These are phyloP conservation scores for Plasmodium gaboni DNA, from an alignment of 169 alveolate species.

Conservation along the genomic window DNA sequence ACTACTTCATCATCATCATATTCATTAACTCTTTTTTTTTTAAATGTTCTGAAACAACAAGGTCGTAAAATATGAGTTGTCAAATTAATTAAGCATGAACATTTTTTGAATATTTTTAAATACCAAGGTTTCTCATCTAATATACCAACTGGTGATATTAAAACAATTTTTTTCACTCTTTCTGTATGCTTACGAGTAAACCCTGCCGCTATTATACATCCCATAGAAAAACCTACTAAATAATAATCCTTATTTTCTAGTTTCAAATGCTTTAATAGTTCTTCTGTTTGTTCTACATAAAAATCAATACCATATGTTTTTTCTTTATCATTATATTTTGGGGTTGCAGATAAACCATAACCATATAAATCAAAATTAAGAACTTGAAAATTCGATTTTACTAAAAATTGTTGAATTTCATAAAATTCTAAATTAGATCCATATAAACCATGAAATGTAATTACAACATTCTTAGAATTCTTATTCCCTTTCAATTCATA, in stretches of 20 bases:
- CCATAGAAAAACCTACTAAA: conserved; percentile 87
- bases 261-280: conserved; percentile 77
- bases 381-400: conserved; percentile 78
- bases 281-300: conserved; percentile 85
- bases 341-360: conserved; percentile 85
- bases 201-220: conserved; percentile 82
- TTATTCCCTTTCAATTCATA: conserved; percentile 81
- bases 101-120: conserved; percentile 67
- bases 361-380: conserved; percentile 87
- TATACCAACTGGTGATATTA: conserved; percentile 87
- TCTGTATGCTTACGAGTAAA: conserved; percentile 83
- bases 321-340: conserved; percentile 81
- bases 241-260: conserved; percentile 75
- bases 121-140: conserved; percentile 79
- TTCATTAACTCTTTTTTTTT: conserved; percentile 21
- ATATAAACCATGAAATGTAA: conserved; percentile 87
- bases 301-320: conserved; percentile 81
- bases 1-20: conserved; percentile 5
- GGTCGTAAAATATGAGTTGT: conserved; percentile 57
- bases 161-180: conserved; percentile 79
- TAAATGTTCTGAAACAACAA: conserved; percentile 30
- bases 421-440: conserved; percentile 84
- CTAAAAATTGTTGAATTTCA: conserved; percentile 76
- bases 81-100: conserved; percentile 78
- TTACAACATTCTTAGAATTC: conserved; percentile 65